Evolutionary conservation across 225 moss, liverwort and hornwort genomes (phyloP).

Genomic region (Bryoerythrophyllum caledonicum): DNA sequence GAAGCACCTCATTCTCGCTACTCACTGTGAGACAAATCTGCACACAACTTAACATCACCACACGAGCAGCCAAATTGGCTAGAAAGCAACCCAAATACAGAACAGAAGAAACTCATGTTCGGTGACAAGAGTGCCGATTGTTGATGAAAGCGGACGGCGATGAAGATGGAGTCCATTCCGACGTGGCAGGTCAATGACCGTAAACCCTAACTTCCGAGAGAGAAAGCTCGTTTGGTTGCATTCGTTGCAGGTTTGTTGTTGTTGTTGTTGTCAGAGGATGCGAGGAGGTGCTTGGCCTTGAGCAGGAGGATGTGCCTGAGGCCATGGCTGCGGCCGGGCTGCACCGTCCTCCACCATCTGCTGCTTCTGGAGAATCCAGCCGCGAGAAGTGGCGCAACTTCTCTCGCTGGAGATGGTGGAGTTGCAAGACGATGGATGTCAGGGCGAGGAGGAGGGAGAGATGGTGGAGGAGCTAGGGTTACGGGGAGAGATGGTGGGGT

Average conservation of each 20-base stretch:
- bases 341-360: constrained; percentile 19
- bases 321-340: constrained; percentile 48
- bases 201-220: constrained; percentile 10
- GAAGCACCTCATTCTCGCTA: too few relatives aligned
- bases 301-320: constrained; percentile 41
- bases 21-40: too few relatives aligned
- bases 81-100: too few relatives aligned
- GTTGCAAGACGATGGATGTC: background rate
- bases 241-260: background rate
- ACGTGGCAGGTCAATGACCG: constrained; percentile 1
- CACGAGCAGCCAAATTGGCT: too few relatives aligned
- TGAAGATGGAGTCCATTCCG: background rate
- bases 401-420: too few relatives aligned
- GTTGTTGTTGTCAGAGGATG: constrained; percentile 25
- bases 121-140: too few relatives aligned
- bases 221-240: too few relatives aligned
- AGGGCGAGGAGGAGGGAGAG: constrained; percentile 1
- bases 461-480: background rate
- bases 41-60: too few relatives aligned
- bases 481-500: background rate
- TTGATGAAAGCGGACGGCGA: background rate
- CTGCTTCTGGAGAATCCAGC: too few relatives aligned
- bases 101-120: too few relatives aligned
- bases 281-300: background rate
- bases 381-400: background rate